phyloP scores from a whole-genome alignment of 2,329 filamentous ascomycete genomes.

The Thermomyces lanuginosus region DNA sequence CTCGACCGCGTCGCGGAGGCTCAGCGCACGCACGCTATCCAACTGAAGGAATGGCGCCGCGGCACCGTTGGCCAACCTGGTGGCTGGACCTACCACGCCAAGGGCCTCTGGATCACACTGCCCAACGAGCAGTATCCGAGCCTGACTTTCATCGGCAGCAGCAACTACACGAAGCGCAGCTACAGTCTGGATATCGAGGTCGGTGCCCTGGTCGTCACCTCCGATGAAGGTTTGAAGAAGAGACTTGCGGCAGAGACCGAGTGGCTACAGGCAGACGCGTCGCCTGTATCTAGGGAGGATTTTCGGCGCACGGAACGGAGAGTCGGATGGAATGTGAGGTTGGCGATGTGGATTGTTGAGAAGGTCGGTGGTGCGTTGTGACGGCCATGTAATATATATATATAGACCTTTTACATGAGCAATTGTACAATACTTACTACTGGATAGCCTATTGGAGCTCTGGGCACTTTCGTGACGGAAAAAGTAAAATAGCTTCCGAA shows the following conservation, averaged over 20 bases:
- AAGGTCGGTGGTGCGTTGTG: conserved; percentile 75
- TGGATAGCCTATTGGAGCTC: too few relatives aligned
- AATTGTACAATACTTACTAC: conserved; percentile 7
- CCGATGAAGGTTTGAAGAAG: conserved; percentile 52
- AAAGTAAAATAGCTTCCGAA: too few relatives aligned
- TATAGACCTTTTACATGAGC: conserved; percentile 7
- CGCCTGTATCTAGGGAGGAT: conserved; percentile 54
- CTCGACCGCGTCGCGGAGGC: conserved; percentile 44
- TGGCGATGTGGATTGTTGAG: conserved; percentile 89
- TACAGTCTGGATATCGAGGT: conserved; percentile 86
- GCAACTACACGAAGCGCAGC: conserved; percentile 88
- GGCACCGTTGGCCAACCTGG: conserved; percentile 65
- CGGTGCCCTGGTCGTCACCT: conserved; percentile 71
- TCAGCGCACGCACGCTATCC: conserved; percentile 42
- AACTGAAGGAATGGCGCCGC: conserved; percentile 71
- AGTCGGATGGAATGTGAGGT: conserved; percentile 66
- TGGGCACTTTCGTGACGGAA: too few relatives aligned
- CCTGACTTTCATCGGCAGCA: conserved; percentile 73
- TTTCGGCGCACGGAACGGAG: conserved; percentile 66
- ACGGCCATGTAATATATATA: conserved; percentile 7
- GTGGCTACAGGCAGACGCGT: conserved; percentile 62
- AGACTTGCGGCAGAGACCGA: conserved; percentile 63
- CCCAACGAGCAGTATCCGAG: conserved; percentile 47
- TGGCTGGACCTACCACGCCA: conserved; percentile 97
- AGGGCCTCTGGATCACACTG: conserved; percentile 75